A percentile compares a stretch with the other conserved stretches of the same genome.
These are phyloP conservation scores for Colletotrichum sp. DNA, from an alignment of 2,329 filamentous ascomycete species.

Conservation along the genomic window DNA sequence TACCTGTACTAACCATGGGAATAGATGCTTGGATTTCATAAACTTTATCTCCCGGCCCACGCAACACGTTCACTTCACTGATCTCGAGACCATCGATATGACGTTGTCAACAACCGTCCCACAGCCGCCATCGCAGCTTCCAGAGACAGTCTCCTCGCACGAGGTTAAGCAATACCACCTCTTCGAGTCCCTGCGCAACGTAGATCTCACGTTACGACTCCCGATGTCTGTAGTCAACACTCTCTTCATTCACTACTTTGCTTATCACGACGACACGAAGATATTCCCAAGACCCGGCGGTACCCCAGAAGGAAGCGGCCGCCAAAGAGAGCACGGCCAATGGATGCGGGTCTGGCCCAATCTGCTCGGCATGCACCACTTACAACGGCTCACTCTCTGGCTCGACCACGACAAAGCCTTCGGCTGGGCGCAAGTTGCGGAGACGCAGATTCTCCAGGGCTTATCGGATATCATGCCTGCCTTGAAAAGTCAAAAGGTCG, in stretches of 20 bases:
- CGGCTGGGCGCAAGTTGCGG: too few relatives aligned
- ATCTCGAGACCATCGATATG: not conserved
- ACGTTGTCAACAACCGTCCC: not conserved
- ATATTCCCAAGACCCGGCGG: too few relatives aligned
- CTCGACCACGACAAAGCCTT: too few relatives aligned
- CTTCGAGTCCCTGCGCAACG: not conserved
- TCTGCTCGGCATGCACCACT: too few relatives aligned
- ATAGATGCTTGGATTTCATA: not conserved
- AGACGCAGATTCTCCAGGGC: too few relatives aligned
- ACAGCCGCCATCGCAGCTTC: not conserved
- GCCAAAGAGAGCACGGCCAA: not conserved
- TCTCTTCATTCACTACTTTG: not conserved
- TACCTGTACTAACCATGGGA: fast-evolving
- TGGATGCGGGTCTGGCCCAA: not conserved
- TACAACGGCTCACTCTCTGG: too few relatives aligned
- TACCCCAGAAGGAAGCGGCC: too few relatives aligned
- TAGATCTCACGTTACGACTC: not conserved
- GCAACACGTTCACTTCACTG: not conserved
- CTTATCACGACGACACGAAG: too few relatives aligned
- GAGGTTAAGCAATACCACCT: not conserved
- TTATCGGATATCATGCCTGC: too few relatives aligned
- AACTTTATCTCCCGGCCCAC: not conserved
- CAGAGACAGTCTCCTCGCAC: not conserved
- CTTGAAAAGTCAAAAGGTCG: too few relatives aligned
- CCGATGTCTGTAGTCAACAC: not conserved